Conservation (phyloP, 2,329 filamentous ascomycete genomes). For the Exophiala viscosa region DNA sequence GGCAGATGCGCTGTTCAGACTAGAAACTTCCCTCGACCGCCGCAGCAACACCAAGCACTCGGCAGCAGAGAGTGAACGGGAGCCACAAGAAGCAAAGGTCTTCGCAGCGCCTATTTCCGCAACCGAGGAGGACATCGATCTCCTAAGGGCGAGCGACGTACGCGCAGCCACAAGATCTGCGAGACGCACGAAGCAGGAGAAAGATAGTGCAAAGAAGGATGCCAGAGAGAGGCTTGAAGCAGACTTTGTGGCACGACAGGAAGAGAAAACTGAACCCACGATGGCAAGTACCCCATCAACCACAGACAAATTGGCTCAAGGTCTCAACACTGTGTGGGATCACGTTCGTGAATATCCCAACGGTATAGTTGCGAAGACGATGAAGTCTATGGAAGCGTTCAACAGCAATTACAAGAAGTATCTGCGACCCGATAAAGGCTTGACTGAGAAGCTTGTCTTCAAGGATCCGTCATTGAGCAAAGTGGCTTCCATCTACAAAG, state of each 20-base stretch:
- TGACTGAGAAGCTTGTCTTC: constrained; percentile 22
- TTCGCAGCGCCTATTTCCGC: background rate
- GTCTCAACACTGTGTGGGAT: constrained; percentile 20
- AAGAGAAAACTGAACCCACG: constrained; percentile 11
- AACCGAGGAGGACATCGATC: constrained; percentile 31
- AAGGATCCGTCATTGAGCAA: constrained; percentile 17
- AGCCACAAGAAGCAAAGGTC: background rate
- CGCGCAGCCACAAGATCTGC: constrained; percentile 31
- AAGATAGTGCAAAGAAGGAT: constrained; percentile 23
- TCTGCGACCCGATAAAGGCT: background rate
- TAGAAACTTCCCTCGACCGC: constrained; percentile 18
- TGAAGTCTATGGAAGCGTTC: constrained; percentile 19
- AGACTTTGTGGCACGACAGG: constrained; percentile 23
- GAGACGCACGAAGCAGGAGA: constrained; percentile 24
- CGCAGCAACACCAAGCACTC: background rate
- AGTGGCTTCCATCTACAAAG: constrained; percentile 20
- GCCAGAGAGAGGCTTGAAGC: constrained; percentile 26
- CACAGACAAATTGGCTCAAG: constrained; percentile 11
- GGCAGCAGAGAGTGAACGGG: background rate
- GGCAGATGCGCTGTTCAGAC: background rate
- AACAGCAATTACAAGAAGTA: constrained; percentile 22
- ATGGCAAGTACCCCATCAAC: background rate
- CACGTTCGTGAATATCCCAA: constrained; percentile 25
- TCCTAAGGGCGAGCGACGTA: constrained; percentile 37
- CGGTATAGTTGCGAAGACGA: constrained; percentile 28